Evolutionary conservation across 2,329 filamentous ascomycete species (phyloP).

Genomic region (Conoideocrella luteorostrata): DNA sequence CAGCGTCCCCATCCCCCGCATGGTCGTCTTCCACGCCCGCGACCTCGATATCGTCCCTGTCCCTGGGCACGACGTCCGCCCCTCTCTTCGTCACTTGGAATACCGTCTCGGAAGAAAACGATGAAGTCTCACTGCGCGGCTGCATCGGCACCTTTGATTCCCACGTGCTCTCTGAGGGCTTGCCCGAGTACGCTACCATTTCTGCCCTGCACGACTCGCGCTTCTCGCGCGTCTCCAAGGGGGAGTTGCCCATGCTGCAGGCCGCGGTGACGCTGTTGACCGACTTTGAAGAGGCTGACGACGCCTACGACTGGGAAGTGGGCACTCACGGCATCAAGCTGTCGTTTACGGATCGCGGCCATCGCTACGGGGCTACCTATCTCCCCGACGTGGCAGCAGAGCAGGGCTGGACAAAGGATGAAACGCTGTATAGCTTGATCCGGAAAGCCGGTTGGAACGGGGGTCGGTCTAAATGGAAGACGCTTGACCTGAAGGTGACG

Average conservation of each 20-base stretch:
- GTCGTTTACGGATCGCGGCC: conserved; percentile 67
- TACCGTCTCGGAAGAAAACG: conserved; percentile 40
- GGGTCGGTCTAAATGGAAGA: conserved; percentile 70
- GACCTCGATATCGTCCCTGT: conserved; percentile 36
- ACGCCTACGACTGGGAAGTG: conserved; percentile 77
- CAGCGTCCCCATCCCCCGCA: conserved; percentile 34
- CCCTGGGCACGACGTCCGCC: conserved; percentile 38
- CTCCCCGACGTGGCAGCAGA: conserved; percentile 86
- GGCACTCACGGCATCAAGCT: conserved; percentile 85
- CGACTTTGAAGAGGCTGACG: conserved; percentile 69
- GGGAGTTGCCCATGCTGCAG: conserved; percentile 52
- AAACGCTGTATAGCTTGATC: conserved; percentile 84
- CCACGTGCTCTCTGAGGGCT: conserved; percentile 63
- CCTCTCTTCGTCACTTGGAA: conserved; percentile 97
- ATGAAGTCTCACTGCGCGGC: conserved; percentile 62
- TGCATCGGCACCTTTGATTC: conserved; percentile 94
- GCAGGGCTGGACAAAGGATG: conserved; percentile 92
- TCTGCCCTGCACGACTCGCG: conserved; percentile 62
- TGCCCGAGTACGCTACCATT: conserved; percentile 76
- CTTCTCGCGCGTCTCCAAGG: conserved; percentile 48
- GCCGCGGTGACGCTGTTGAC: conserved; percentile 76
- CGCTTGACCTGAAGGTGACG: conserved; percentile 71
- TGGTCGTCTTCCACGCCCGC: conserved; percentile 39
- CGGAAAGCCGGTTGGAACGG: conserved; percentile 90
- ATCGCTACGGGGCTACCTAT: conserved; percentile 79